phyloP scores from a whole-genome alignment of 768 basidiomycete species.

The Sarcodon aspratus region DNA sequence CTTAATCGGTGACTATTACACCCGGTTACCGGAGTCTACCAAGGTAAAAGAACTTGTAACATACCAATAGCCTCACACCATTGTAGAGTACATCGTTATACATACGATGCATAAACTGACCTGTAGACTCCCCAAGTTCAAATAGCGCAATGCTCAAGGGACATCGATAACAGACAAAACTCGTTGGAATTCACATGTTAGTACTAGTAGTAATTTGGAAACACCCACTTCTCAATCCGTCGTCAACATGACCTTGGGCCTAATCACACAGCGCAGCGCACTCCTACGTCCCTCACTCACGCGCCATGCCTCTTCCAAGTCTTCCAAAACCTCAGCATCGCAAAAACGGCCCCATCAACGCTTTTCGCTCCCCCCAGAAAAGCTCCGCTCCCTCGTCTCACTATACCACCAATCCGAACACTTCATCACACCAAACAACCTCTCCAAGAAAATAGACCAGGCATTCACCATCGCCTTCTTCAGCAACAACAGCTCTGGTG shows the following conservation, averaged over 20 bases:
- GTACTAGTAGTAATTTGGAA: not conserved
- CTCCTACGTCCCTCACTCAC: not conserved
- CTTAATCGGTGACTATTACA: no score
- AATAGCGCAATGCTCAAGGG: no score
- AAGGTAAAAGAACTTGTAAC: no score
- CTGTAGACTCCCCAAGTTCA: no score
- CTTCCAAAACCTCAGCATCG: not conserved
- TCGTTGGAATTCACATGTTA: not conserved
- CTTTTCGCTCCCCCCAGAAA: slow-evolving; percentile 34
- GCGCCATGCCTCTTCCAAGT: slow-evolving; percentile 9
- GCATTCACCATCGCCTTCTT: slow-evolving; percentile 31
- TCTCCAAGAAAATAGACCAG: slow-evolving; percentile 50
- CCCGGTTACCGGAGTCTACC: no score
- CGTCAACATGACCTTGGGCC: not conserved
- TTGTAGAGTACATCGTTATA: no score
- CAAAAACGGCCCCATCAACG: slow-evolving; percentile 3
- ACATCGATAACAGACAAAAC: not conserved
- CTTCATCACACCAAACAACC: slow-evolving; percentile 63
- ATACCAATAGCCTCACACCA: no score
- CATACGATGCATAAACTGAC: no score
- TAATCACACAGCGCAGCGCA: not conserved
- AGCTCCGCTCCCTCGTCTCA: slow-evolving; percentile 61
- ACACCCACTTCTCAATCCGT: not conserved
- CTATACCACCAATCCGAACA: slow-evolving; percentile 68
- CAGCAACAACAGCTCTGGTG: not conserved